Conservation (phyloP, 768 basidiomycete genomes). For the Glaciozyma martinii region DNA sequence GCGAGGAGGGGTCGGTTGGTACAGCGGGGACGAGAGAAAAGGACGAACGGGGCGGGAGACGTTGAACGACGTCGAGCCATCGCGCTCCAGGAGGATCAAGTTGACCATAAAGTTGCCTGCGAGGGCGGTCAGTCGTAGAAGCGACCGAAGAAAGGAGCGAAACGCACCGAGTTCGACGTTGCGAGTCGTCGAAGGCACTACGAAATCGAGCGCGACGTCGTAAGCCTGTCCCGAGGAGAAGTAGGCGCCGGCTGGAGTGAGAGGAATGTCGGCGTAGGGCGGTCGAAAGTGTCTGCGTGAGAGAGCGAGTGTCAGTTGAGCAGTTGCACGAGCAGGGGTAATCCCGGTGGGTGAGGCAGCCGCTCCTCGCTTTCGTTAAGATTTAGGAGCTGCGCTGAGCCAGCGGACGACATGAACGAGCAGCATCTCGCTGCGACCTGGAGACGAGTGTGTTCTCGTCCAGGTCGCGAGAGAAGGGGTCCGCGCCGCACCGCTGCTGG, state of each 20-base stretch:
- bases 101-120: conserved; percentile 25
- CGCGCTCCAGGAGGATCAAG: conserved; percentile 1
- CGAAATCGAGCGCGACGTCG: conserved; percentile 13
- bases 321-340: neutral
- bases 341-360: too few species aligned
- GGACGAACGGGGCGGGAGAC: conserved; percentile 9
- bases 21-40: neutral
- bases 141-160: neutral
- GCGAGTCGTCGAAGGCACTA: conserved; percentile 5
- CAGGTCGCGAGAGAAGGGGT: too few species aligned
- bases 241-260: neutral
- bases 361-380: too few species aligned
- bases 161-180: conserved; percentile 18
- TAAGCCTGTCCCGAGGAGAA: conserved; percentile 10
- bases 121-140: neutral
- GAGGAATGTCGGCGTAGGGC: conserved; percentile 10
- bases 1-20: neutral
- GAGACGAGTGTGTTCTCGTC: too few species aligned
- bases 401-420: too few species aligned
- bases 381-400: too few species aligned
- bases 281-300: conserved; percentile 4
- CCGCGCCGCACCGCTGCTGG: too few species aligned
- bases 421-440: too few species aligned
- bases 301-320: neutral
- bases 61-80: conserved; percentile 1